These are phyloP conservation scores for Bombardia bombarda DNA, from an alignment of 495 filamentous ascomycete genomes.

Conservation along the genomic window DNA sequence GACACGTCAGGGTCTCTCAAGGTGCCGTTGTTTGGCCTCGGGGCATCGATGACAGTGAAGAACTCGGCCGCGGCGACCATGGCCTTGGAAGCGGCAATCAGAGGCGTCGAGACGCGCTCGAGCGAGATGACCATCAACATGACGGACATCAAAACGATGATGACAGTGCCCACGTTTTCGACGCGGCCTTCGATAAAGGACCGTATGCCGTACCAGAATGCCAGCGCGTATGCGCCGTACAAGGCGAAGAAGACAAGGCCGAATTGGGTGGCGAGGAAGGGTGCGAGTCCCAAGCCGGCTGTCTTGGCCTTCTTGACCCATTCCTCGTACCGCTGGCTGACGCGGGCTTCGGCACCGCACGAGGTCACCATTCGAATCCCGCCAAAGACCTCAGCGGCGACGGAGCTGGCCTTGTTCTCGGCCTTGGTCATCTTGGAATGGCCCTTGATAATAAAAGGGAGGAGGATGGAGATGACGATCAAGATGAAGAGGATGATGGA, in stretches of 20 bases:
- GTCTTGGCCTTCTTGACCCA: conserved; percentile 52
- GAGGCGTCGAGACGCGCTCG: conserved; percentile 43
- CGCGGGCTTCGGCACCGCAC: conserved; percentile 52
- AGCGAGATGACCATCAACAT: conserved; percentile 47
- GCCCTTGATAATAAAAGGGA: conserved; percentile 55
- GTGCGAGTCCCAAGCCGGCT: conserved; percentile 41
- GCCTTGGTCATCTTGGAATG: conserved; percentile 30
- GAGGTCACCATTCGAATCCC: conserved; percentile 54
- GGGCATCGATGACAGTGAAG: conserved; percentile 50
- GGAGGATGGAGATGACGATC: conserved; percentile 40
- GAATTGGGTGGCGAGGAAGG: conserved; percentile 36
- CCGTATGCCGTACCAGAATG: conserved; percentile 48
- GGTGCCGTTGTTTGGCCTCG: conserved; percentile 34
- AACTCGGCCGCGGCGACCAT: conserved; percentile 48
- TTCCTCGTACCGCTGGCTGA: conserved; percentile 40
- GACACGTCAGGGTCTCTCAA: conserved; percentile 38
- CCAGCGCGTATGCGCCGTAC: conserved; percentile 34
- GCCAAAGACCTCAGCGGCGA: conserved; percentile 51
- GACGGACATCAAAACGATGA: conserved; percentile 49
- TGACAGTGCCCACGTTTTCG: conserved; percentile 33
- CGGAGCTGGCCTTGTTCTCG: conserved; percentile 44
- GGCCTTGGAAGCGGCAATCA: conserved; percentile 44
- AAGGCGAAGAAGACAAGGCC: conserved; percentile 35
- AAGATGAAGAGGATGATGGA: conserved; percentile 49
- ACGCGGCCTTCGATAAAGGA: conserved; percentile 32